A percentile compares a stretch with the other conserved stretches of the same genome.
Evolutionary conservation across 2,329 filamentous ascomycete species (phyloP).

Genomic region (Golovinomyces cichoracearum): DNA sequence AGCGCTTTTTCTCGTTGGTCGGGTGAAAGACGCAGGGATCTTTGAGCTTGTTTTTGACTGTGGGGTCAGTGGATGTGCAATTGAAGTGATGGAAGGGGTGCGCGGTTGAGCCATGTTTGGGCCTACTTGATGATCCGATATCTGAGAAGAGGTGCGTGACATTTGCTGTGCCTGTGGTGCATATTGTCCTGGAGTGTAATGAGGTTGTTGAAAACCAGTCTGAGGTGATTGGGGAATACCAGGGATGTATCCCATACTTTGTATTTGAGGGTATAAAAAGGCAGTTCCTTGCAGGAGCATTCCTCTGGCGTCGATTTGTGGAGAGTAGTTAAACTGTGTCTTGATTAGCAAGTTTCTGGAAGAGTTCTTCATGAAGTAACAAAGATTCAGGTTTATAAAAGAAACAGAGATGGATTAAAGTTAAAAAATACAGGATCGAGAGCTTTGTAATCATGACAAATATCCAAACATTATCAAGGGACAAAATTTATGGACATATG

Average conservation of each 20-base stretch:
- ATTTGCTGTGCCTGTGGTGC: slow-evolving; percentile 33
- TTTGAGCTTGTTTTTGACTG: slow-evolving; percentile 22
- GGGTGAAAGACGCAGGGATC: slow-evolving; percentile 15
- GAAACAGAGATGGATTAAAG: too few species aligned
- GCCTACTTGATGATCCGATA: slow-evolving; percentile 34
- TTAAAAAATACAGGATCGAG: too few species aligned
- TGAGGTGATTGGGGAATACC: slow-evolving; percentile 21
- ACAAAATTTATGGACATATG: too few species aligned
- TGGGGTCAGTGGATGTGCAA: slow-evolving; percentile 30
- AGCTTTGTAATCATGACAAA: too few species aligned
- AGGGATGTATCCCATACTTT: neutral
- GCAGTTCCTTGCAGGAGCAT: slow-evolving; percentile 18
- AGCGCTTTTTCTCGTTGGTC: slow-evolving; percentile 30
- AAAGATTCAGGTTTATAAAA: too few species aligned
- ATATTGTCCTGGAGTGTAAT: slow-evolving; percentile 16
- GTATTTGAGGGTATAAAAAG: slow-evolving; percentile 18
- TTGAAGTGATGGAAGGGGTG: slow-evolving; percentile 13
- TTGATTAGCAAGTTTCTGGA: slow-evolving; percentile 11
- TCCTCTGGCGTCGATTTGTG: slow-evolving; percentile 23
- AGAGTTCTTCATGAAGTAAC: too few species aligned
- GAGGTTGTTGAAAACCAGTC: slow-evolving; percentile 20
- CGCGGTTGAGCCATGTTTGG: slow-evolving; percentile 16
- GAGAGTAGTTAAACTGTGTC: slow-evolving; percentile 32
- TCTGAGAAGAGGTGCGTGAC: slow-evolving; percentile 62
- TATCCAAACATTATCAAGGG: too few species aligned